Base-by-base conservation (phyloP, 2,329 filamentous ascomycete species). In the Macrophomina phaseolina region DNA sequence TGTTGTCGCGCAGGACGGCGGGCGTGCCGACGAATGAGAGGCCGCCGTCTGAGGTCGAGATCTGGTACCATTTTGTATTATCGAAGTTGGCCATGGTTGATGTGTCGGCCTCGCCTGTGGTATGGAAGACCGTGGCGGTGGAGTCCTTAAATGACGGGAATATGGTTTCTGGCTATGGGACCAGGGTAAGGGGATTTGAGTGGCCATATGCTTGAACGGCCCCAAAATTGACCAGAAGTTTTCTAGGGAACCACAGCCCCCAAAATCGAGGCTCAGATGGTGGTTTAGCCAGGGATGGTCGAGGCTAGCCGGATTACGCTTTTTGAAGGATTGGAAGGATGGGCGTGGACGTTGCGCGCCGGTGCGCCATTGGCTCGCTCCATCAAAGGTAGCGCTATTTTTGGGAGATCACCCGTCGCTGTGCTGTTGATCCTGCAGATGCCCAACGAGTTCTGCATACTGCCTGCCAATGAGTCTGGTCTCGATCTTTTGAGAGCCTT, bases 61-160 rank as follows among this genome's bases (percentile, higher is more conserved):
- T 56, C 16, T 68, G 64, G 48, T 68, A 68, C 67, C 67, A 68
- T 48, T 63, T 56, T 30, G 61, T 58, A 2, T 34, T 38, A 51
- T 68, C 48, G 55, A 66, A 56, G 46, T 62, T 40, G 8, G 56
- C 40, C 56, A 61, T 61, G 28, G 9, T 23, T 60, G 16, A 3
- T 23, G 23, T 23, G 23, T 23, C 23, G 23, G 23, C 23, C 23
- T 23, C 23, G 23, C 2, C 23, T 23, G 23, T 3, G 23, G 23
- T 23, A 23, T 23, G 23, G 2, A 3, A 23, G 23, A 3, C 1
- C 9, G 11, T 14, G 18, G 23, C 46, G n/a, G 49, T 14, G 11
- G 11, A 5, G 49, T 34, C 1, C 14, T 8, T 2, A 40, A 40
- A 40, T 40, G 38, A 3, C 7, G 3, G 38, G 38, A 1, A 23